phyloP scores from a whole-genome alignment of 306 rosid species.

The Echinosophora koreensis region DNA sequence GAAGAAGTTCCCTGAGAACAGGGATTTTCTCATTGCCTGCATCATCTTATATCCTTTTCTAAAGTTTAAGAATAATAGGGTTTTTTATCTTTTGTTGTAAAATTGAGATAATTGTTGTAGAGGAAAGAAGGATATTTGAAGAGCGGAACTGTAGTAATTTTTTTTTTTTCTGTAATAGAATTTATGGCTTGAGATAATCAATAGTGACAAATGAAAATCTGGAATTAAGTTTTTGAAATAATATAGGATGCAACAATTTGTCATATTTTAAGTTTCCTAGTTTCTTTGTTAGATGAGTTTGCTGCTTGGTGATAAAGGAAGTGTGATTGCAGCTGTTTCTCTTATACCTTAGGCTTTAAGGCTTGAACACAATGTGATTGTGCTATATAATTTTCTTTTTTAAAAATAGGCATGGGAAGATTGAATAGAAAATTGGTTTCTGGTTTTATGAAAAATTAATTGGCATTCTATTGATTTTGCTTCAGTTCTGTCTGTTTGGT shows the following conservation, averaged over 20 bases:
- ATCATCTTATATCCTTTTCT: constrained; percentile 84
- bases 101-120: neutral
- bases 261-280: constrained; percentile 15
- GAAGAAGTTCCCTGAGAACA: constrained; percentile 93
- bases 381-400: neutral
- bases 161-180: neutral
- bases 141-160: neutral
- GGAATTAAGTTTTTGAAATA: neutral
- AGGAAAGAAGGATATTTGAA: neutral
- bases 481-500: constrained; percentile 46
- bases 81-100: neutral
- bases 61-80: neutral
- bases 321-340: constrained; percentile 21
- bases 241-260: constrained; percentile 7
- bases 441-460: neutral
- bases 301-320: constrained; percentile 3
- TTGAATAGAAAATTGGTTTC: neutral
- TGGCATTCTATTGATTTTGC: constrained; percentile 15
- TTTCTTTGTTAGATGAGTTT: constrained; percentile 16
- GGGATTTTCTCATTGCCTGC: constrained; percentile 81
- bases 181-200: neutral
- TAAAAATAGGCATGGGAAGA: neutral
- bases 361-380: neutral
- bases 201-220: constrained; percentile 17
- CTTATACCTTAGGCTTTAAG: neutral